Evolutionary conservation across 768 basidiomycete species (phyloP).

Genomic region (Collybiopsis luxurians): DNA sequence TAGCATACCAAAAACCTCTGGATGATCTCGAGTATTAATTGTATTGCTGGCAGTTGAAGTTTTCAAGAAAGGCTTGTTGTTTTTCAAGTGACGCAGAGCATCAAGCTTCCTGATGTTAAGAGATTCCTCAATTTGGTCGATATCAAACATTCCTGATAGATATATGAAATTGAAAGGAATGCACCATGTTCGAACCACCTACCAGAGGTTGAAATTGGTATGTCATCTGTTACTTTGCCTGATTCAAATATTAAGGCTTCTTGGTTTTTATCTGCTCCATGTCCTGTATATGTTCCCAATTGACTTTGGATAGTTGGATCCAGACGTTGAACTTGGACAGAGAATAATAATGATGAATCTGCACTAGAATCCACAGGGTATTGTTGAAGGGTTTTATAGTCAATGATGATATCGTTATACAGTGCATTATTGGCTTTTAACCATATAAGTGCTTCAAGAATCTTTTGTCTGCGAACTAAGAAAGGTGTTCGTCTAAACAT

Average conservation of each 20-base stretch:
- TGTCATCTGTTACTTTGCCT: too few species aligned
- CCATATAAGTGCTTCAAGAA: constrained; percentile 9
- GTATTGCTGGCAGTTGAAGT: background rate
- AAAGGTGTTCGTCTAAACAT: constrained; percentile 11
- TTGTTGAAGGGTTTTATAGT: constrained; percentile 1
- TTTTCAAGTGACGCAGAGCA: background rate
- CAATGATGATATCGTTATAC: constrained; percentile 10
- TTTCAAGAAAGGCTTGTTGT: constrained; percentile 7
- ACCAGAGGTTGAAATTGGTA: background rate
- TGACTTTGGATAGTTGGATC: constrained; percentile 10
- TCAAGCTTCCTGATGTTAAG: constrained; percentile 5
- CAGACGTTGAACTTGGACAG: constrained; percentile 7
- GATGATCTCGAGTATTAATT: constrained; percentile 9
- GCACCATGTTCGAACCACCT: background rate
- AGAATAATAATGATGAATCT: constrained; percentile 5
- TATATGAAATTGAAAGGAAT: background rate
- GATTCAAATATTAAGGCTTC: constrained; percentile 1
- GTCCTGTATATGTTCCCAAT: constrained; percentile 12
- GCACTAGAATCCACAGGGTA: constrained; percentile 8
- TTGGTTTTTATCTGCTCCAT: constrained; percentile 10
- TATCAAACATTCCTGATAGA: constrained; percentile 3
- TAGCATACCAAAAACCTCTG: constrained; percentile 12
- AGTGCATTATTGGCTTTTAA: constrained; percentile 13
- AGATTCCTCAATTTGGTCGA: background rate
- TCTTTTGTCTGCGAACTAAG: constrained; percentile 7